phyloP scores from a whole-genome alignment of 345 rosid genomes.

The Microcos paniculata region DNA sequence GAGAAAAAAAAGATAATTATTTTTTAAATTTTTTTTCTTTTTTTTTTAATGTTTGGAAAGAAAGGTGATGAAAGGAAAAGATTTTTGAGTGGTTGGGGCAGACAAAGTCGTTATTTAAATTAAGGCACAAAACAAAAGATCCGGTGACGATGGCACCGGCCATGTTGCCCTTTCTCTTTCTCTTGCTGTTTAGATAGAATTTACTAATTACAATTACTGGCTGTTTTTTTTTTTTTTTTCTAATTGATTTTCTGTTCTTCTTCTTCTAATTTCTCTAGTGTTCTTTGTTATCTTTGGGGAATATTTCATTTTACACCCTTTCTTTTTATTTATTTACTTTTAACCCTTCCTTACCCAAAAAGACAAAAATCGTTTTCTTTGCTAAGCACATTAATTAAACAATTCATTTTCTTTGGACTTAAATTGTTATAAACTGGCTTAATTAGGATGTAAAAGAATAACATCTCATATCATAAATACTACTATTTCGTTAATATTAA shows the following conservation, averaged over 20 bases:
- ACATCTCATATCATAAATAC: too few species aligned
- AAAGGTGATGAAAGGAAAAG: not conserved
- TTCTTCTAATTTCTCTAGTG: not conserved
- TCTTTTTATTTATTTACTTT: too few species aligned
- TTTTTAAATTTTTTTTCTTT: not conserved
- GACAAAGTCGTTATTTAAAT: conserved; percentile 31
- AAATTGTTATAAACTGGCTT: too few species aligned
- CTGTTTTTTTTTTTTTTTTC: not conserved
- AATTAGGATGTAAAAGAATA: too few species aligned
- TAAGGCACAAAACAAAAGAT: conserved; percentile 32
- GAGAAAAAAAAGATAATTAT: not conserved
- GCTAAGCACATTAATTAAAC: too few species aligned
- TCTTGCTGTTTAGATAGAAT: not conserved
- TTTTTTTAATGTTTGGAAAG: not conserved
- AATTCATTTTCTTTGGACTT: too few species aligned
- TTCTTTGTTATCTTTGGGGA: not conserved
- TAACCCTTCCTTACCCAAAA: too few species aligned
- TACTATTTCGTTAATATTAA: too few species aligned
- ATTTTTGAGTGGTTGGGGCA: not conserved
- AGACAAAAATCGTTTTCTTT: too few species aligned
- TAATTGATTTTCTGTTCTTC: not conserved
- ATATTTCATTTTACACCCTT: not conserved
- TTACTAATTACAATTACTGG: not conserved
- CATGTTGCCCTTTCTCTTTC: conserved; percentile 18
- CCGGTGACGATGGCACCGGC: conserved; percentile 51